phyloP scores from a whole-genome alignment of 1,139 yeast genomes.

The Protomyces pachydermus region DNA sequence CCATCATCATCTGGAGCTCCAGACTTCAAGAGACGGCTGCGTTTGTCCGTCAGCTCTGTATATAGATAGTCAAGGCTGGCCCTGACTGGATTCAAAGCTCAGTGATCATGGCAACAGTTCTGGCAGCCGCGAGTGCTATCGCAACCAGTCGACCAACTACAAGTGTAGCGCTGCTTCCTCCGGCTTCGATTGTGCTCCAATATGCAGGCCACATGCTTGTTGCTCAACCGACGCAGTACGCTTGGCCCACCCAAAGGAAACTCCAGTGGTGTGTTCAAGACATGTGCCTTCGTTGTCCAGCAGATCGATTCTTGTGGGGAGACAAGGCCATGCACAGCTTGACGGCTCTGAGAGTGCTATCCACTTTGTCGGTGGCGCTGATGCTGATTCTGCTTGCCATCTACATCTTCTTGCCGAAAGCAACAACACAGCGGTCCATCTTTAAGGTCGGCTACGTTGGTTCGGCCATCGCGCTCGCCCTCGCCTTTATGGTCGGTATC shows the following conservation, averaged over 20 bases:
- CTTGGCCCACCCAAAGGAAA: too few relatives aligned
- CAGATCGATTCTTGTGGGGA: background rate
- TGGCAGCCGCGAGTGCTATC: too few relatives aligned
- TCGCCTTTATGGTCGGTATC: background rate
- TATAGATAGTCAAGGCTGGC: too few relatives aligned
- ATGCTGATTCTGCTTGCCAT: background rate
- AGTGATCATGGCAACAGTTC: too few relatives aligned
- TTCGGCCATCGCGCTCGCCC: conserved; percentile 4
- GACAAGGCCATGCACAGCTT: background rate
- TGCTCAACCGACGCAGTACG: background rate
- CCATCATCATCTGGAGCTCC: too few relatives aligned
- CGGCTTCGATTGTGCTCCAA: background rate
- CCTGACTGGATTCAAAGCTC: too few relatives aligned
- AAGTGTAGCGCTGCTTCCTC: background rate
- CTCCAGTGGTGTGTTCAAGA: background rate
- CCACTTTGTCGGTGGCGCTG: background rate
- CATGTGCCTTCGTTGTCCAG: background rate
- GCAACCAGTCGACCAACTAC: too few relatives aligned
- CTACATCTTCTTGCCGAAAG: background rate
- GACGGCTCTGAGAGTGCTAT: background rate
- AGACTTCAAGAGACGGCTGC: too few relatives aligned
- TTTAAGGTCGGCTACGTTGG: conserved; percentile 1
- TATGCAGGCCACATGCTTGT: background rate
- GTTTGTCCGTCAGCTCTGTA: too few relatives aligned
- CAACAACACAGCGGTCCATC: background rate